Evolutionary conservation across 805 yeast species (phyloP).

Genomic region (Saturnispora gosingensis): DNA sequence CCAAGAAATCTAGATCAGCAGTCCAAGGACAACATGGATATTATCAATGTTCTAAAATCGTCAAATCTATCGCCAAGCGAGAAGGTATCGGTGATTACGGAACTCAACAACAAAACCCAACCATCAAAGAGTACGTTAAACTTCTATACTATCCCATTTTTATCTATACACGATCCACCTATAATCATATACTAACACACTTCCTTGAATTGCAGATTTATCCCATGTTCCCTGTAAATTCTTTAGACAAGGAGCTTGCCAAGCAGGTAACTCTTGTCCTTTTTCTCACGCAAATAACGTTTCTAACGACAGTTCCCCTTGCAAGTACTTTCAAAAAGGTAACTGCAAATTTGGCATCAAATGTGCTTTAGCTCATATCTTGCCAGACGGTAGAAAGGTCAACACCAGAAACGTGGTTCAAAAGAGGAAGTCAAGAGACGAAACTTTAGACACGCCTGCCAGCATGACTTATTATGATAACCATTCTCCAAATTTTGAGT

Average conservation of each 20-base stretch:
- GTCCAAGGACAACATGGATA: conserved; percentile 9
- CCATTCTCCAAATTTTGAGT: background rate
- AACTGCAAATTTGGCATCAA: conserved; percentile 91
- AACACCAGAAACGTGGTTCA: conserved; percentile 36
- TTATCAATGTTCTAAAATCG: conserved; percentile 15
- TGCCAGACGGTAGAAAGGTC: conserved; percentile 82
- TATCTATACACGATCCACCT: background rate
- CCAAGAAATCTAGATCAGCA: background rate
- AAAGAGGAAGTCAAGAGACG: background rate
- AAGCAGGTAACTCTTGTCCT: conserved; percentile 89
- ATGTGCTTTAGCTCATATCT: conserved; percentile 87
- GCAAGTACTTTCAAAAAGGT: conserved; percentile 95
- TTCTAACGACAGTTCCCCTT: conserved; percentile 49
- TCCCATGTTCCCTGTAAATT: conserved; percentile 97
- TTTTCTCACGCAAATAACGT: conserved; percentile 71
- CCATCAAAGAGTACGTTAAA: conserved; percentile 19
- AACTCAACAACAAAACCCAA: conserved; percentile 17
- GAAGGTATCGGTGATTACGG: conserved; percentile 17
- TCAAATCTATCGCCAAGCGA: conserved; percentile 17
- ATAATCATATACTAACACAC: conserved; percentile 3
- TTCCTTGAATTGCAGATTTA: conserved; percentile 35
- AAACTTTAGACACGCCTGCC: background rate
- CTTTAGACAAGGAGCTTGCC: conserved; percentile 85
- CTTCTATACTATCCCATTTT: background rate
- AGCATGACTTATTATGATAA: background rate